Evolutionary conservation across 192 early-diverging fungal genomes (phyloP), one percentile per base, ranked within the genome.

Genomic region (Backusella morwellensis): DNA sequence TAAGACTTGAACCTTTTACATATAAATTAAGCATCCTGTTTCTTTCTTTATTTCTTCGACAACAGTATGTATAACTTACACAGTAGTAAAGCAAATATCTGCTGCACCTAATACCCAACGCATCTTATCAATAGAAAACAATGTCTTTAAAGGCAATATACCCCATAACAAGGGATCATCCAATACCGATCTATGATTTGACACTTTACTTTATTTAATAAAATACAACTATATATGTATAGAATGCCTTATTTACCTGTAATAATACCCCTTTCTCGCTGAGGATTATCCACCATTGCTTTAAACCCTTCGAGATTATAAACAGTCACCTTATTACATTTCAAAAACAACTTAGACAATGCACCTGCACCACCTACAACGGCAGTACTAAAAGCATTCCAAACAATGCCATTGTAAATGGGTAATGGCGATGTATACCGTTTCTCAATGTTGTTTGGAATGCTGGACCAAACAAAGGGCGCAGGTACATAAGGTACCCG

Each of bases 51-150:
- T 23, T 70, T 2, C 19, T 9, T 44, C 4, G 1, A 5, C 32
- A 32, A 36, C 36, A 3, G 35, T n/a, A 19, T 47, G 8, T 26
- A 26, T 17, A 23, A 83, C 83, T 78, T 85, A 94, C 86, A 88
- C 82, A 79, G 87, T 93, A 32, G 86, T 90, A 84, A 92, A 97
- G 66, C 94, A 93, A 23, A 96, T 90, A 76, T 97, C 95, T 70
- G 90, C 90, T 7, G 96, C 95, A n/a, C 95, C 94, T 44, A 97
- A 83, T 7, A 92, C 91, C 93, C 94, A 96, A 47, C 96, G 90
- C 82, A 92, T 86, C 32, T 84, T 74, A 6, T 87, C 78, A 1
- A 83, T 85, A 38, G 79, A 74, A 74, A 79, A 81, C 6, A 87
- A 82, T 52, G 86, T 85, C n/a, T 79, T 85, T 72, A 84, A 72